A percentile compares a stretch with the other conserved stretches of the same genome.
phyloP scores from a whole-genome alignment of 2,329 filamentous ascomycete species.

The Didymella pinodella region DNA sequence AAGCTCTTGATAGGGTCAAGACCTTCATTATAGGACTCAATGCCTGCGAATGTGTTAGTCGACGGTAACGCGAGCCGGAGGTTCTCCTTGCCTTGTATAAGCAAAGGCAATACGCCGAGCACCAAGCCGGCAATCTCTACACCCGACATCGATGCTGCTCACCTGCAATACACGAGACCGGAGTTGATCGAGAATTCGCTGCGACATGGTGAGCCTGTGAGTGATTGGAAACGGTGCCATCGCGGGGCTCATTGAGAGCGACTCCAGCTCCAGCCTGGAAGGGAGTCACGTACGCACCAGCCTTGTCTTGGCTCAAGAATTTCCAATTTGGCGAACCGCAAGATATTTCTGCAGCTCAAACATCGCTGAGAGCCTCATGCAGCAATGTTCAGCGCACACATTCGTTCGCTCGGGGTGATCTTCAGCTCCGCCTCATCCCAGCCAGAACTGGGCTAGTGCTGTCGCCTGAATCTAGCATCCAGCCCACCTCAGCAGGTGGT shows the following conservation, averaged over 20 bases:
- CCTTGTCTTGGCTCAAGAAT: conserved; percentile 4
- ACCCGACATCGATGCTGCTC: conserved; percentile 37
- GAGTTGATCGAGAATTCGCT: conserved; percentile 2
- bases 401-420: conserved; percentile 6
- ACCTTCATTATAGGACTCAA: conserved; percentile 52
- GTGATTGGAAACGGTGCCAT: conserved; percentile 8
- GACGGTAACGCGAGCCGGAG: background rate
- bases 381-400: conserved; percentile 1
- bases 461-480: conserved; percentile 6
- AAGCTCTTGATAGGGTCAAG: conserved; percentile 52
- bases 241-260: conserved; percentile 22
- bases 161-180: background rate
- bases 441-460: conserved; percentile 15
- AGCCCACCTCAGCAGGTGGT: conserved; percentile 7
- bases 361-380: background rate
- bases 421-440: conserved; percentile 17
- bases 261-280: conserved; percentile 1
- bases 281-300: conserved; percentile 15
- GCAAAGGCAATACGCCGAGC: conserved; percentile 50
- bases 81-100: conserved; percentile 42
- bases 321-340: background rate
- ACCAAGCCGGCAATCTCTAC: conserved; percentile 46
- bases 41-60: conserved; percentile 23
- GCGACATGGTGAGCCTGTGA: conserved; percentile 23
- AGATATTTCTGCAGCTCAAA: background rate